Conservation (phyloP, 495 filamentous ascomycete genomes). For the Penicillium tannophilum region DNA sequence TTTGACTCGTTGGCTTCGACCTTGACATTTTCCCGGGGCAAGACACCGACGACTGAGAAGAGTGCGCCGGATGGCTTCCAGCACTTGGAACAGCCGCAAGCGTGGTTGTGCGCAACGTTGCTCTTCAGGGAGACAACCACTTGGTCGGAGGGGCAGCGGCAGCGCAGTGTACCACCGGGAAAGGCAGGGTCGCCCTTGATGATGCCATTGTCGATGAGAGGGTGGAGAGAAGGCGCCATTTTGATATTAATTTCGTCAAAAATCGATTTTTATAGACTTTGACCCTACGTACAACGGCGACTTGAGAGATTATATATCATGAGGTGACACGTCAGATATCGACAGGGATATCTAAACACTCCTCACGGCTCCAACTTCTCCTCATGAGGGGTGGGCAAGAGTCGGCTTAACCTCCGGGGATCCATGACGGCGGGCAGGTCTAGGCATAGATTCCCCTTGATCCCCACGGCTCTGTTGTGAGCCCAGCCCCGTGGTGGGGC, state of each 20-base stretch:
- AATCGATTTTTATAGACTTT: too few species aligned
- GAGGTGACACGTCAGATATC: background rate
- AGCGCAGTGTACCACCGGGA: slow-evolving; percentile 56
- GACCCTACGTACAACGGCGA: background rate
- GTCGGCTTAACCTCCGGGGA: background rate
- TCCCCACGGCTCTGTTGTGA: background rate
- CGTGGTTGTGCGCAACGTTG: slow-evolving; percentile 65
- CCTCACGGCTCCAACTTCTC: slow-evolving; percentile 8
- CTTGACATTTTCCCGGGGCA: slow-evolving; percentile 46
- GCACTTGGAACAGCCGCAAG: slow-evolving; percentile 67
- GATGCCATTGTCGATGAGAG: slow-evolving; percentile 59
- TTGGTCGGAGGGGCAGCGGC: slow-evolving; percentile 51
- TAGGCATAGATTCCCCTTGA: background rate
- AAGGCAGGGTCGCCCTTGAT: slow-evolving; percentile 46
- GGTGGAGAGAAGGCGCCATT: slow-evolving; percentile 53
- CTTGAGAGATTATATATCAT: background rate
- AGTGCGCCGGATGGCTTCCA: slow-evolving; percentile 60
- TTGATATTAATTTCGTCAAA: slow-evolving; percentile 6
- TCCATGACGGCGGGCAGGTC: background rate
- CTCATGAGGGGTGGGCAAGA: slow-evolving; percentile 10
- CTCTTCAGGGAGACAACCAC: slow-evolving; percentile 53
- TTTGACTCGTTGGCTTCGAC: slow-evolving; percentile 56
- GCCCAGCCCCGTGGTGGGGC: slow-evolving; percentile 5
- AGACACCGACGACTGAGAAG: slow-evolving; percentile 61
- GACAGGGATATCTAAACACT: background rate